Evolutionary conservation across 2,329 filamentous ascomycete species (phyloP).

Genomic region (Aspergillus eucalypticola): DNA sequence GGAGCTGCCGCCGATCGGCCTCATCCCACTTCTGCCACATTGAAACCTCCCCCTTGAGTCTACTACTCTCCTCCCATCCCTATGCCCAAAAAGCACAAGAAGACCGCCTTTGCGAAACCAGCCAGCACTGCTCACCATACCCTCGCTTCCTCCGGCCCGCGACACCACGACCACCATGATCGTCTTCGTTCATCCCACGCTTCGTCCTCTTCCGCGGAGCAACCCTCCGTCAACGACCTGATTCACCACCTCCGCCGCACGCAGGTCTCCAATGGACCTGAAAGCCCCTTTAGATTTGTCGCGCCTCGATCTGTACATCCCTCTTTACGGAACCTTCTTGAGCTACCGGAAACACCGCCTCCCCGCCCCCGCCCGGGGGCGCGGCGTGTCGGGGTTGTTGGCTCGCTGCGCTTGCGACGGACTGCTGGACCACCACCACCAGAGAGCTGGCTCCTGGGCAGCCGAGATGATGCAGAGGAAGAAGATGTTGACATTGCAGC

Average conservation of each 20-base stretch:
- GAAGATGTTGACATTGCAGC: constrained; percentile 12
- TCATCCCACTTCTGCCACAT: constrained; percentile 5
- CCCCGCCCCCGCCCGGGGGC: constrained; percentile 42
- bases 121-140: constrained; percentile 43
- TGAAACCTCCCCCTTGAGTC: constrained; percentile 8
- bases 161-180: constrained; percentile 28
- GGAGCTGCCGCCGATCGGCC: constrained; percentile 9
- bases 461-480: constrained; percentile 9
- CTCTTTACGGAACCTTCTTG: constrained; percentile 45
- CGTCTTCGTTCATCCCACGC: constrained; percentile 20
- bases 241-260: constrained; percentile 49
- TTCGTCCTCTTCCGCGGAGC: constrained; percentile 24
- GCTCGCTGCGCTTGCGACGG: constrained; percentile 36
- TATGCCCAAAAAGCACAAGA: constrained; percentile 53
- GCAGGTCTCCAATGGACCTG: constrained; percentile 31
- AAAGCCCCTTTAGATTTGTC: constrained; percentile 21
- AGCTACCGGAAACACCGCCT: constrained; percentile 46
- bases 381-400: constrained; percentile 32
- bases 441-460: constrained; percentile 45
- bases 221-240: constrained; percentile 49
- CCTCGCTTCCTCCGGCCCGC: constrained; percentile 32
- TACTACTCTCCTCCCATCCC: constrained; percentile 15
- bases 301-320: constrained; percentile 46
- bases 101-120: constrained; percentile 42
- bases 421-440: constrained; percentile 49